Evolutionary conservation across 495 filamentous ascomycete genomes (phyloP).

Genomic region (Talaromyces wortmannii): DNA sequence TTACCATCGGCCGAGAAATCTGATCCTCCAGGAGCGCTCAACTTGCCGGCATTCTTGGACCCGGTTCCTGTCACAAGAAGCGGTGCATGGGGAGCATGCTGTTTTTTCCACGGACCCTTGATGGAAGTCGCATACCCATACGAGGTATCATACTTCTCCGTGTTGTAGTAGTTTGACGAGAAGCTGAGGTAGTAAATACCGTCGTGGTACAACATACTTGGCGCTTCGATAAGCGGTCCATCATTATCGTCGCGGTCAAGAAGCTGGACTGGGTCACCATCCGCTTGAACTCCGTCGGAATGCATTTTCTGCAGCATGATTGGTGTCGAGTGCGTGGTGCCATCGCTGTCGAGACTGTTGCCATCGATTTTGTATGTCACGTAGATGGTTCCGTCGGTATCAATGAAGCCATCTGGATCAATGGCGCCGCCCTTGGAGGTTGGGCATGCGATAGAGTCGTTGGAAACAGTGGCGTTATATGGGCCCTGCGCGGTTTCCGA

Average conservation of each 20-base stretch:
- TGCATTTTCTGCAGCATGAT: slow-evolving; percentile 50
- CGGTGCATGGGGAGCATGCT: slow-evolving; percentile 24
- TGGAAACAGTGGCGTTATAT: slow-evolving; percentile 28
- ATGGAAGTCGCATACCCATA: slow-evolving; percentile 42
- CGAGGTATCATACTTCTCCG: slow-evolving; percentile 44
- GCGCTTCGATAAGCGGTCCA: slow-evolving; percentile 54
- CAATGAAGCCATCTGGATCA: slow-evolving; percentile 44
- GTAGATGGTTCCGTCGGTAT: slow-evolving; percentile 41
- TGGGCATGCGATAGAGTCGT: slow-evolving; percentile 40
- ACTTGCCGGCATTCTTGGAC: slow-evolving; percentile 14
- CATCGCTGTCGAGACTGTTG: slow-evolving; percentile 49
- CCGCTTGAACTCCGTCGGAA: slow-evolving; percentile 38
- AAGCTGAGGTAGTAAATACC: slow-evolving; percentile 55
- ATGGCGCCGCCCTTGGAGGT: slow-evolving; percentile 45
- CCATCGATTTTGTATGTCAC: slow-evolving; percentile 56
- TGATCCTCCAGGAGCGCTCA: slow-evolving; percentile 43
- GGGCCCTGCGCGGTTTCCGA: slow-evolving; percentile 37
- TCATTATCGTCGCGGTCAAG: slow-evolving; percentile 43
- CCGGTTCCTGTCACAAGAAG: slow-evolving; percentile 33
- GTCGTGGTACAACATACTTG: slow-evolving; percentile 34
- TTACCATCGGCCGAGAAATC: slow-evolving; percentile 29
- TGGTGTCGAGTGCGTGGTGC: slow-evolving; percentile 44
- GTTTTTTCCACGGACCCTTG: slow-evolving; percentile 17
- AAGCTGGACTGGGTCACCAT: slow-evolving; percentile 41
- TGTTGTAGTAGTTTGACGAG: slow-evolving; percentile 47